Evolutionary conservation across 257 asterid genomes (phyloP).

Genomic region (Nicotiana benthamiana): DNA sequence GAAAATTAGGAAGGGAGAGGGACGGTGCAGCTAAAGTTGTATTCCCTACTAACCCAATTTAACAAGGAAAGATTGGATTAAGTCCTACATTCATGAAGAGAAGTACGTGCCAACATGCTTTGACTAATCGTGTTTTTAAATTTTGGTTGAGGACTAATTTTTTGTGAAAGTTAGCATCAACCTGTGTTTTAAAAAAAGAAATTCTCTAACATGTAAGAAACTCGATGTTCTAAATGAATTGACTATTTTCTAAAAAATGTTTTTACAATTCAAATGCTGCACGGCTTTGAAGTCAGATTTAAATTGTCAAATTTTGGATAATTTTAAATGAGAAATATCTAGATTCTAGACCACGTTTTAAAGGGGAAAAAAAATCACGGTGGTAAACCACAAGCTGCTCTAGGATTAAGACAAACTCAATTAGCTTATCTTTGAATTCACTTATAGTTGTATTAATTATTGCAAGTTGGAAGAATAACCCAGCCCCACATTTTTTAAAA

Average conservation of each 20-base stretch:
- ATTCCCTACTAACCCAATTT: too few relatives aligned
- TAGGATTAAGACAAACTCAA: background rate
- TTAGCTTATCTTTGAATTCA: background rate
- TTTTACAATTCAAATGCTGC: background rate
- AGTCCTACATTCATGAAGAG: too few relatives aligned
- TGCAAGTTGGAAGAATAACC: background rate
- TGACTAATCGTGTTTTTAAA: background rate
- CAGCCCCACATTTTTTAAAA: background rate
- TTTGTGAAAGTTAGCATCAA: background rate
- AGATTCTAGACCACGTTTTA: background rate
- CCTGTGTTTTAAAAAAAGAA: background rate
- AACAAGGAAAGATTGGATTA: too few relatives aligned
- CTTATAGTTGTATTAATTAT: too few relatives aligned
- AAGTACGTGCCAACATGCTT: too few relatives aligned
- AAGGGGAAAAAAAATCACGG: too few relatives aligned
- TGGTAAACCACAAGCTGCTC: background rate
- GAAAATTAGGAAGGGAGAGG: too few relatives aligned
- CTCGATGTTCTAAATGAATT: background rate
- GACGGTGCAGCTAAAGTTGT: too few relatives aligned
- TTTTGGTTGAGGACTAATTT: background rate
- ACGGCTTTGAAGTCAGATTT: slow-evolving; percentile 1
- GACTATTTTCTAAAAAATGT: background rate
- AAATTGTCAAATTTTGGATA: background rate
- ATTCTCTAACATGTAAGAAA: background rate
- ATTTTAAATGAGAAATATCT: background rate